Conservation (phyloP, 169 alveolate species). For the Cryptosporidium bovis region DNA sequence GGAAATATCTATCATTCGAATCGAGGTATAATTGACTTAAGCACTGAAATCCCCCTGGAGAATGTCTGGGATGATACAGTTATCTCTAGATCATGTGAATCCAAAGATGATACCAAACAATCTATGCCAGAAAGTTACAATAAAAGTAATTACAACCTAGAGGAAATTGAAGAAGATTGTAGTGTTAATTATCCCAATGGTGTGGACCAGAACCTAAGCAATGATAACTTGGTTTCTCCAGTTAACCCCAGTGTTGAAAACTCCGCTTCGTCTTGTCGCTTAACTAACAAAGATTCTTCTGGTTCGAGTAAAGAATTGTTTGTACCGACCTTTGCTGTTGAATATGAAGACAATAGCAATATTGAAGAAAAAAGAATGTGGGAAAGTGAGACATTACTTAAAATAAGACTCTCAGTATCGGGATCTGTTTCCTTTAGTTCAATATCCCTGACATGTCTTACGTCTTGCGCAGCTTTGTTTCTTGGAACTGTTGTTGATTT, state of each 20-base stretch:
- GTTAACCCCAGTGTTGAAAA: background rate
- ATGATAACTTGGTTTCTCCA: background rate
- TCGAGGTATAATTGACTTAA: no score
- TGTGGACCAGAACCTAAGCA: background rate
- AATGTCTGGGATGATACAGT: background rate
- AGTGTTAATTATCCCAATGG: background rate
- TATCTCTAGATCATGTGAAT: background rate
- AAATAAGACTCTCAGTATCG: conserved; percentile 58
- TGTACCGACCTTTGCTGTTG: no score
- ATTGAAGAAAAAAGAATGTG: conserved; percentile 37
- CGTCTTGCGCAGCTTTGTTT: conserved; percentile 67
- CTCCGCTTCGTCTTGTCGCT: background rate
- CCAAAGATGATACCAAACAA: background rate
- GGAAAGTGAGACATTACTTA: conserved; percentile 63
- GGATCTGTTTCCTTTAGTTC: conserved; percentile 69
- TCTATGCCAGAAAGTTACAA: no score
- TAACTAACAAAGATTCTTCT: background rate
- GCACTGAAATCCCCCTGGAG: background rate
- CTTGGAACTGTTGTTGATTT: conserved; percentile 68
- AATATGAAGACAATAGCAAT: background rate
- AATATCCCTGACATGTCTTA: conserved; percentile 64
- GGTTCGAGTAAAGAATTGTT: background rate
- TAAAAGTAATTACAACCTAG: no score
- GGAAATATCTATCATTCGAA: background rate
- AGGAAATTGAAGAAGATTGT: background rate